Evolutionary conservation across 257 asterid species (phyloP), one percentile per base, ranked within the genome.

Genomic region (Lycium barbarum): DNA sequence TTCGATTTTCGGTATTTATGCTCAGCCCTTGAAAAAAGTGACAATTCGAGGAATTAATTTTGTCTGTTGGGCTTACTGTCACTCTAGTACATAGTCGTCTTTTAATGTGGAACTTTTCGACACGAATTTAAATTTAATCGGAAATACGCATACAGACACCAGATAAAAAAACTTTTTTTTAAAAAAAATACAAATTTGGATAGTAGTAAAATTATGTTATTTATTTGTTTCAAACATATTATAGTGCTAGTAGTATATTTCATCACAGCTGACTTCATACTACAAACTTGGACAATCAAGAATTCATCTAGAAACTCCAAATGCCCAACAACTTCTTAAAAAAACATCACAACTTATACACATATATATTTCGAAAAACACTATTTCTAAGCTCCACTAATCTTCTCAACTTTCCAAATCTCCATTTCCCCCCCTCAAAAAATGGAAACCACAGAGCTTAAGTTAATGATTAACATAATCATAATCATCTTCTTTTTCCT

Each of bases 401-500:
- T 10, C 53, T 7, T 36, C 54, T 38, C 1, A 70, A 70, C 14
- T 74, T 22, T 13, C 81, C 61, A 47, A 5, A 10, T 76, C 8
- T 22, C 20, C 36, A 20, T 9, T 26, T 76, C 2, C 2, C 3
- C 4, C 3, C 5, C 45, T 40, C 45, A 51, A 6, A 26, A 78
- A 53, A 78, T 78, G 82, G 15, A 78, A 78, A 78, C 11, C 11
- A 51, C 15, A 7, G 47, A 26, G 63, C 49, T 78, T 78, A 78
- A 78, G 1, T 10, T 78, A 0, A 4, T 7, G 40, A 26, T 74
- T 74, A 74, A 12, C 9, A 53, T 4, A 40, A 40, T 7, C 61
- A 20, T 62, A 8, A 13, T 86, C 51, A 22, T 88, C 68, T 2
- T 84, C 2, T 45, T 87, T 85, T 61, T 79, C 83, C 61, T 67